phyloP scores from a whole-genome alignment of 1,284 basidiomycete genomes.

The Microbotryum violaceum region DNA sequence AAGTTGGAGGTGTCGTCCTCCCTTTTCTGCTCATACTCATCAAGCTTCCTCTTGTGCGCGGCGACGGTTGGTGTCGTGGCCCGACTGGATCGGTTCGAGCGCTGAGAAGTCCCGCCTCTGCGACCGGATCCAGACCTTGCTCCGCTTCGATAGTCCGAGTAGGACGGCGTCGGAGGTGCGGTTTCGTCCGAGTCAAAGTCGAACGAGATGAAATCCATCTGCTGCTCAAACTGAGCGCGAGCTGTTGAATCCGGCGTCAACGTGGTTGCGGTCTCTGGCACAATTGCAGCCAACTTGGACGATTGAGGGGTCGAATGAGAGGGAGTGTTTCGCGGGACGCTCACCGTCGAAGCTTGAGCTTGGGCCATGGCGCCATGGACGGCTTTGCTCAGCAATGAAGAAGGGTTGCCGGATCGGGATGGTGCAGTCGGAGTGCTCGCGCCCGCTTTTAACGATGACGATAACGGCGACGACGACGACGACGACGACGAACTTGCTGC shows the following conservation, averaged over 20 bases:
- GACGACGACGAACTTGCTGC: no score
- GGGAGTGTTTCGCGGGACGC: no score
- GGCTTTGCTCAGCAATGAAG: no score
- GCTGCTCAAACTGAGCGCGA: conserved; percentile 28
- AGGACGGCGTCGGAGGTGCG: conserved; percentile 20
- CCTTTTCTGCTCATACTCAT: conserved; percentile 10
- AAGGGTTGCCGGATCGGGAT: no score
- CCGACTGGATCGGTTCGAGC: background rate
- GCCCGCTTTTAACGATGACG: no score
- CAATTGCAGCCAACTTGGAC: no score
- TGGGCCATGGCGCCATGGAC: no score
- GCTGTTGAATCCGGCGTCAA: background rate
- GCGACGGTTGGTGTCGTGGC: background rate
- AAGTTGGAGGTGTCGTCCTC: conserved; percentile 23
- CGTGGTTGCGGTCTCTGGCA: background rate
- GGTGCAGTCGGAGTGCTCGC: no score
- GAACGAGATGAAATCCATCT: conserved; percentile 58
- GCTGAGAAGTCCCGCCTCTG: conserved; percentile 14
- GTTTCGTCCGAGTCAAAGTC: conserved; percentile 39
- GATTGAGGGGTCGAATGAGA: no score
- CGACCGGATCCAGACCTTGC: conserved; percentile 10
- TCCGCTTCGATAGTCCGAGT: conserved; percentile 9
- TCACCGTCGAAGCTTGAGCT: no score
- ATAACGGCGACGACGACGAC: no score
- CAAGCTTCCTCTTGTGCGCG: conserved; percentile 19